Base-by-base conservation (phyloP, 805 yeast species). In the Saturnispora mendoncae region DNA sequence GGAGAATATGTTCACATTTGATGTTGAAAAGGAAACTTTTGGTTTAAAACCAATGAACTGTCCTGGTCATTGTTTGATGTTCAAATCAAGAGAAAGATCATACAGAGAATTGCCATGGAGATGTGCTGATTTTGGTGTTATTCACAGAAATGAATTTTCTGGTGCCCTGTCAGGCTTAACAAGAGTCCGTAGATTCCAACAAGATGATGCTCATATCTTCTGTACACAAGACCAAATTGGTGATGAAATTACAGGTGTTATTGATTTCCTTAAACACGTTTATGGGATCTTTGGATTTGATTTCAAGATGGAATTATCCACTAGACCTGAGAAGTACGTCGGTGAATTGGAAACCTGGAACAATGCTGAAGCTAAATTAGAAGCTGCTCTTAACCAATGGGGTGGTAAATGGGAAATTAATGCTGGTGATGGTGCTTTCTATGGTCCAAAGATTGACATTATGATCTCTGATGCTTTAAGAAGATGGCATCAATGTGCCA, bases 401-500 rank as follows among this genome's bases (percentile, higher is more conserved):
- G 87, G 92, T 53, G 88, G 86, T 51, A 69, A 76, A 44, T 92
- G 97, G 97, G 95, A 84, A 66, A 62, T 92, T 51, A 92, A 92
- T 66, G 85, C 86, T 40, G 97, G 95, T 57, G 98, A 92, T 65
- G 98, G 98, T 69, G 98, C 94, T 34, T 84, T 84, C 74, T 84
- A 84, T 60, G 94, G 94, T 55, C 94, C 94, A 57, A 90, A 90
- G 78, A 92, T 90, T 61, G 98, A 90, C 68, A 85, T 92, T 57
- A 81, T 80, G 84, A 84, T 92, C 57, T 77, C 88, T 51, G 98
- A 92, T 64, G 95, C 97, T 36, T 73, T 87, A 61, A 78, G 76
- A 60, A 84, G 97, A 80, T 86, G 95, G 94, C 92, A 84, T 69
- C 98, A 92, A 69, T 90, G 97, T 74, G 98, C 98, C 47, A 92